Percentiles rank a stretch among this genome's conserved stretches.
These are phyloP conservation scores for Phytophthora tentaculata DNA, from an alignment of 352 stramenopile genomes.

Conservation along the genomic window DNA sequence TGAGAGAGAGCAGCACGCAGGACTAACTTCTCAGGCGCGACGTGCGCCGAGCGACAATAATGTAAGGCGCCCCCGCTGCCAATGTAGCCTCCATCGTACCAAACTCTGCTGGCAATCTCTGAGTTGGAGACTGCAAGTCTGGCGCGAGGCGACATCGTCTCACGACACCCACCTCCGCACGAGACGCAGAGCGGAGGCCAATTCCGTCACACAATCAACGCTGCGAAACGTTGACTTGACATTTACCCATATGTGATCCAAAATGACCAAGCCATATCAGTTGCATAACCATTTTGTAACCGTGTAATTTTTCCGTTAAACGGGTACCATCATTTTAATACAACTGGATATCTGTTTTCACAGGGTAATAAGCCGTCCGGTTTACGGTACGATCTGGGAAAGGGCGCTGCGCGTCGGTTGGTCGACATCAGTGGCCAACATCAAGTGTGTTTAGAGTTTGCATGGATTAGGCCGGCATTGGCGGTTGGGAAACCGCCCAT, in stretches of 20 bases:
- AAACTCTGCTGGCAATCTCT: background rate
- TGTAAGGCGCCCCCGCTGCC: background rate
- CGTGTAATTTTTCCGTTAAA: too few relatives aligned
- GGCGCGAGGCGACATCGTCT: background rate
- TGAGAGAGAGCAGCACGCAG: background rate
- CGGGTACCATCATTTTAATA: slow-evolving; percentile 10
- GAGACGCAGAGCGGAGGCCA: background rate
- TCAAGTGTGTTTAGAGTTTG: slow-evolving; percentile 25
- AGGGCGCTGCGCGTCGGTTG: slow-evolving; percentile 8
- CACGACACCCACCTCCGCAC: background rate
- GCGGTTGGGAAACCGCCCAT: slow-evolving; percentile 16
- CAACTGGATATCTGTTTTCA: slow-evolving; percentile 2
- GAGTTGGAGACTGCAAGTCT: background rate
- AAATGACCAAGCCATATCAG: slow-evolving; percentile 15
- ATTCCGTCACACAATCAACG: slow-evolving; percentile 8
- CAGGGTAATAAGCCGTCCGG: slow-evolving; percentile 6
- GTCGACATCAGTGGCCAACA: slow-evolving; percentile 21
- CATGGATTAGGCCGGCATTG: slow-evolving; percentile 17
- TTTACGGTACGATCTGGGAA: slow-evolving; percentile 20
- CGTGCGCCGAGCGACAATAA: background rate
- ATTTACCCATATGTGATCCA: background rate
- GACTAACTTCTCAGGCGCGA: background rate
- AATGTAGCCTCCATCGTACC: background rate
- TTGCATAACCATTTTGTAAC: background rate
- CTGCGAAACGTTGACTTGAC: background rate